These are phyloP conservation scores for Hypoxylon fragiforme DNA, from an alignment of 495 filamentous ascomycete genomes.

Conservation along the genomic window DNA sequence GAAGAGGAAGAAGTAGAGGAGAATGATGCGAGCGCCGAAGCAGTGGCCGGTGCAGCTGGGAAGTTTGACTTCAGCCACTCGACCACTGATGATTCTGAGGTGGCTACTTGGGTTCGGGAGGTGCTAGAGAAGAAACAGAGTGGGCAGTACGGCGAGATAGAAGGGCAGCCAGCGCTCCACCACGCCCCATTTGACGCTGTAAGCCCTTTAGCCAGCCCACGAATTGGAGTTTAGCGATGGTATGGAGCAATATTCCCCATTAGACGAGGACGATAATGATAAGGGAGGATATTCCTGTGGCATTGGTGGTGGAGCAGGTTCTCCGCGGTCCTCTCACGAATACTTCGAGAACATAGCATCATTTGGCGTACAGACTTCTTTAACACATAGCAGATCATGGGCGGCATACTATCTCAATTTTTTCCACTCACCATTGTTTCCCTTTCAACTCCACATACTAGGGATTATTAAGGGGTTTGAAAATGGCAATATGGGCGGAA, in stretches of 20 bases:
- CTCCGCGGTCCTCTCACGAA: constrained; percentile 27
- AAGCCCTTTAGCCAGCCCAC: constrained; percentile 47
- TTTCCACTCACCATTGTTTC: constrained; percentile 2
- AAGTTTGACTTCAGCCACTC: constrained; percentile 46
- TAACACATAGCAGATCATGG: constrained; percentile 24
- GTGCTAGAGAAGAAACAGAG: constrained; percentile 64
- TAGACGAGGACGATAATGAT: constrained; percentile 17
- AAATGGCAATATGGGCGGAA: constrained; percentile 22
- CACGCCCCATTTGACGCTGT: constrained; percentile 72
- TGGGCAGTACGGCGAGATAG: constrained; percentile 44
- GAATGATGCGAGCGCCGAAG: constrained; percentile 47
- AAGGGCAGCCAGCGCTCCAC: constrained; percentile 71
- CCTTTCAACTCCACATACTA: constrained; percentile 5
- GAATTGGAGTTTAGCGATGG: constrained; percentile 20
- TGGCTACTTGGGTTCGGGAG: constrained; percentile 80
- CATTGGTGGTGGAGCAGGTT: constrained; percentile 30
- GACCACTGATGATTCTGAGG: constrained; percentile 70
- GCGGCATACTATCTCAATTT: constrained; percentile 22
- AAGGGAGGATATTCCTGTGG: constrained; percentile 9
- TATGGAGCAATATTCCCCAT: constrained; percentile 6
- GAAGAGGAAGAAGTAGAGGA: constrained; percentile 66
- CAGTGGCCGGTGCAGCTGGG: constrained; percentile 48
- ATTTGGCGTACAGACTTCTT: constrained; percentile 38
- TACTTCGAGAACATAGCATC: constrained; percentile 38
- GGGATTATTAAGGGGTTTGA: constrained; percentile 6